Evolutionary conservation across 371 early-diverging fungal genomes (phyloP).

Genomic region (Mortierella sp.): DNA sequence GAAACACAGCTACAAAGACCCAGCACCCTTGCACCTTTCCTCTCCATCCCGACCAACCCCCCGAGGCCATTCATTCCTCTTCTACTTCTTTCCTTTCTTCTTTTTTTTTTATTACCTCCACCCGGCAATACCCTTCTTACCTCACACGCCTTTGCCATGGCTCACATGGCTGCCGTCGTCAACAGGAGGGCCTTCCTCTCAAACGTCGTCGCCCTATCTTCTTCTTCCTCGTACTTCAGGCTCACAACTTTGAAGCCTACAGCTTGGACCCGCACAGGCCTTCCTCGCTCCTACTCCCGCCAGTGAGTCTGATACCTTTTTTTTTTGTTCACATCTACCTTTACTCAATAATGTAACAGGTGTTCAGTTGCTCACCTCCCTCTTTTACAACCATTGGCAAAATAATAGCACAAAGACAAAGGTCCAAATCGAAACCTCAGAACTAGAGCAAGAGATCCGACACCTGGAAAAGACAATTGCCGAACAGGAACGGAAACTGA

Average conservation of each 20-base stretch:
- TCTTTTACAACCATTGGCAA: neutral
- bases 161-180: conserved; percentile 37
- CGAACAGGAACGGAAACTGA: conserved; percentile 42
- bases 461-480: conserved; percentile 35
- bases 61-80: neutral
- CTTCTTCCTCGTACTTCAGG: conserved; percentile 7
- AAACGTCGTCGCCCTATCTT: neutral
- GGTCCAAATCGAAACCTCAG: conserved; percentile 31
- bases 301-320: conserved; percentile 19
- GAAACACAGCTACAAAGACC: neutral
- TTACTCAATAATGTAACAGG: no score
- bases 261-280: neutral
- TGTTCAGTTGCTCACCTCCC: neutral
- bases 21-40: neutral
- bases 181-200: conserved; percentile 24
- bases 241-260: conserved; percentile 17
- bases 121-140: neutral
- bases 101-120: neutral
- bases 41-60: neutral
- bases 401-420: conserved; percentile 34
- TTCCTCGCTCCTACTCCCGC: conserved; percentile 38
- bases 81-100: neutral
- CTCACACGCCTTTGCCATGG: conserved; percentile 18
- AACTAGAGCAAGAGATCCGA: conserved; percentile 41
- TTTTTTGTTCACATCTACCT: neutral